Conservation (phyloP, 371 early-diverging fungal genomes). For the Mortierella sp. region DNA sequence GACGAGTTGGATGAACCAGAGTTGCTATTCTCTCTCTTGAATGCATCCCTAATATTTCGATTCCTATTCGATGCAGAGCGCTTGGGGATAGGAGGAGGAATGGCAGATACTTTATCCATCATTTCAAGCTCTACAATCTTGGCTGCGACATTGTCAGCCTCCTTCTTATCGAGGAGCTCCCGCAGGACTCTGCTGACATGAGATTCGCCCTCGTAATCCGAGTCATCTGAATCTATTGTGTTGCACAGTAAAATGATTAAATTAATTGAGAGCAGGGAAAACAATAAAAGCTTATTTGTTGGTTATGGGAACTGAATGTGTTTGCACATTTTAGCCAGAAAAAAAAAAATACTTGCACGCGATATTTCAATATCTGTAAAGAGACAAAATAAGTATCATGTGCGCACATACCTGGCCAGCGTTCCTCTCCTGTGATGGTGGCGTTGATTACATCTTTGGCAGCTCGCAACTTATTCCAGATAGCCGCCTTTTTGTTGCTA, state of each 20-base stretch:
- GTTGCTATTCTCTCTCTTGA: slow-evolving; percentile 1
- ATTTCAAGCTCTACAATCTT: slow-evolving; percentile 41
- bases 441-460: slow-evolving; percentile 70
- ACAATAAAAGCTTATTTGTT: neutral
- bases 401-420: slow-evolving; percentile 54
- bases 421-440: slow-evolving; percentile 63
- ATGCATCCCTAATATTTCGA: slow-evolving; percentile 12
- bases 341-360: neutral
- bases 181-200: slow-evolving; percentile 68
- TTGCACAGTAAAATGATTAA: neutral
- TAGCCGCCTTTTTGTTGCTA: slow-evolving; percentile 23
- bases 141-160: slow-evolving; percentile 15
- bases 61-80: slow-evolving; percentile 18
- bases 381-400: neutral
- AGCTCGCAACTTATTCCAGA: slow-evolving; percentile 68
- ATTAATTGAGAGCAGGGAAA: slow-evolving; percentile 26
- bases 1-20: slow-evolving; percentile 8
- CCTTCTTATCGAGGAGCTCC: slow-evolving; percentile 65
- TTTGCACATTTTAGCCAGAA: neutral
- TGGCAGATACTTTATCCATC: neutral
- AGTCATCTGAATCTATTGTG: slow-evolving; percentile 67
- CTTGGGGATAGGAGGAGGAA: neutral
- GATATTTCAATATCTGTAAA: neutral
- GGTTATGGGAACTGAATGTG: neutral
- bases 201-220: slow-evolving; percentile 66